These are phyloP conservation scores for Aspergillus sclerotiicarbonarius DNA, from an alignment of 495 filamentous ascomycete genomes.

Conservation along the genomic window DNA sequence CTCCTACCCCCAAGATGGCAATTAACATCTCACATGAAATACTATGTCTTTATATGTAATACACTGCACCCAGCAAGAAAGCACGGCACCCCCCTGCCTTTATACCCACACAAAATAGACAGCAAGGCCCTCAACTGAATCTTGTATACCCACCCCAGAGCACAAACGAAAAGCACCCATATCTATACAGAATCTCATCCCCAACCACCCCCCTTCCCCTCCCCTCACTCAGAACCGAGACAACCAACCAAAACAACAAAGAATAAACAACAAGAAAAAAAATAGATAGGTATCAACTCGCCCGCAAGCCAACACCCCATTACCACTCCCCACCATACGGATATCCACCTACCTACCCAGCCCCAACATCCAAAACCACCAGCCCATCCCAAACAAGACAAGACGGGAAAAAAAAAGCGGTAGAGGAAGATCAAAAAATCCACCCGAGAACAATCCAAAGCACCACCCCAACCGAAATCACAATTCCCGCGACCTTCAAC, in stretches of 20 bases:
- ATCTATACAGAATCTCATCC: too few species aligned
- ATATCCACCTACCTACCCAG: background rate
- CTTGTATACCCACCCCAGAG: too few species aligned
- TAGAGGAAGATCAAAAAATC: conserved; percentile 61
- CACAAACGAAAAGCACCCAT: too few species aligned
- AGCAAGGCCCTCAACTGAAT: too few species aligned
- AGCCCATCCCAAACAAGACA: background rate
- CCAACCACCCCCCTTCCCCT: too few species aligned
- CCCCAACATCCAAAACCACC: background rate
- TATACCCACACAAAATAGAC: too few species aligned
- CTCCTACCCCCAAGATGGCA: too few species aligned
- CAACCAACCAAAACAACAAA: background rate
- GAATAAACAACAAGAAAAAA: background rate
- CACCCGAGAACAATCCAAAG: conserved; percentile 70
- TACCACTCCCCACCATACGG: too few species aligned
- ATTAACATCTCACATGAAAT: too few species aligned
- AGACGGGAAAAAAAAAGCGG: background rate
- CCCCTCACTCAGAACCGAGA: background rate
- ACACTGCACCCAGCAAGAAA: too few species aligned
- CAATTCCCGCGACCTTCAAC: conserved; percentile 82
- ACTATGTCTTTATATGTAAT: too few species aligned
- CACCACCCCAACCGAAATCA: conserved; percentile 68
- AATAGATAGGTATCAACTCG: background rate
- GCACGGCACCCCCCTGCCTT: too few species aligned
- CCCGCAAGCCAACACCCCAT: background rate